Base-by-base conservation (phyloP, 2,329 filamentous ascomycete species). In the Claviceps sp. region DNA sequence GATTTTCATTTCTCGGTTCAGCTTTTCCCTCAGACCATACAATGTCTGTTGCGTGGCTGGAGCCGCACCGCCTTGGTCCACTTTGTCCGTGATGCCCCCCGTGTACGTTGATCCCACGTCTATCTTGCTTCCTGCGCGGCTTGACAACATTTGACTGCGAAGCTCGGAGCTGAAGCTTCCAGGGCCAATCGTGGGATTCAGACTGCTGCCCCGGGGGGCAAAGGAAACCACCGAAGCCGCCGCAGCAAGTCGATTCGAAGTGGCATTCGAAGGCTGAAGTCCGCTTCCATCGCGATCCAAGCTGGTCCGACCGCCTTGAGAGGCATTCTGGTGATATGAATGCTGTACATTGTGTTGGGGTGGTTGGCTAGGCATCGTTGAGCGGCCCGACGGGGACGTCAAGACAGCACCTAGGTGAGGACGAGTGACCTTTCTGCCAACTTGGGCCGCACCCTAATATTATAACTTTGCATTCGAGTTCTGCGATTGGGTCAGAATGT, bases 1-100 rank as follows among this genome's bases (percentile, higher is more conserved):
- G 65, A 98, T 97, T 74, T 97, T 97, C 71, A 90, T 84, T 71
- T 98, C 94, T 62, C 94, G 91, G 59, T 89, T 91, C 57, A 98
- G 84, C 62, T 85, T 81, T 60, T 96, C 90, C 62, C 85, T 84
- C 56, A 96, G 77, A 50, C 80, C 75, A 22, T 82, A 78, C 61
- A 95, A 81, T 42, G 82, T 78, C 67, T 88, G 82, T 65, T 95
- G 88, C 14, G 82, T 76, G 9, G 75, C 76, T 16, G 65, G 56
- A 59, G 72, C 59, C 61, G 67, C 68, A 54, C 81, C 78, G 50
- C 82, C 80, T 58, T 87, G 84, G 51, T 85, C 83, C 38, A 78
- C 63, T 61, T 77, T 79, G 53, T 81, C 78, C 59, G 77, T 67
- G 60, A 69, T 70, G 56, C 62, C 67, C 54, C 59, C 60, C n/a